These are phyloP conservation scores for Pseudocercospora macadamiae DNA, from an alignment of 2,329 filamentous ascomycete species.

Conservation along the genomic window DNA sequence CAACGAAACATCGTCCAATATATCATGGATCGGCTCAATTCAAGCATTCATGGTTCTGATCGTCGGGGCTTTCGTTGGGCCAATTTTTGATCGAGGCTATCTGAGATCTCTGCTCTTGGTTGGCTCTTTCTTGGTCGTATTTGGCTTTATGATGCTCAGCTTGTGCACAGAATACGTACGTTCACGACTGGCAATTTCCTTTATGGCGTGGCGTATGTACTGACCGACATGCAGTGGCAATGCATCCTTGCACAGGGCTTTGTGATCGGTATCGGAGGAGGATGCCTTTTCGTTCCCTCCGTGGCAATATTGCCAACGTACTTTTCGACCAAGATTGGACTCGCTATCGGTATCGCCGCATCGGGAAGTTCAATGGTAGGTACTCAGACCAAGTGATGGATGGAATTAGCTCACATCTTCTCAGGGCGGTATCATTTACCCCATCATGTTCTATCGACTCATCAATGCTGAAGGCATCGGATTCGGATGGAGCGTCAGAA, in stretches of 20 bases:
- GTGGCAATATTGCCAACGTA: conserved; percentile 54
- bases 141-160: conserved; percentile 57
- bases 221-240: too few species aligned
- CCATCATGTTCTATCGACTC: conserved; percentile 41
- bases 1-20: conserved; percentile 32
- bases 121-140: conserved; percentile 50
- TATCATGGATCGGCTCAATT: conserved; percentile 51
- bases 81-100: conserved; percentile 55
- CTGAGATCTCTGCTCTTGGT: conserved; percentile 47
- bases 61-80: conserved; percentile 51
- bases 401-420: conserved; percentile 8
- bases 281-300: conserved; percentile 48
- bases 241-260: conserved; percentile 55
- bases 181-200: too few species aligned
- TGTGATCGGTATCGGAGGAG: conserved; percentile 52
- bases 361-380: conserved; percentile 45
- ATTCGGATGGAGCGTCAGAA: conserved; percentile 37
- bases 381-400: too few species aligned
- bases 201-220: too few species aligned
- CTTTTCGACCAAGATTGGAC: conserved; percentile 49
- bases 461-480: conserved; percentile 31
- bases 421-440: conserved; percentile 38
- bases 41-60: conserved; percentile 52
- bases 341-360: conserved; percentile 51
- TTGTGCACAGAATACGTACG: conserved; percentile 51